Base-by-base conservation (phyloP, 805 yeast genomes). In the Ogataea pilisensis region DNA sequence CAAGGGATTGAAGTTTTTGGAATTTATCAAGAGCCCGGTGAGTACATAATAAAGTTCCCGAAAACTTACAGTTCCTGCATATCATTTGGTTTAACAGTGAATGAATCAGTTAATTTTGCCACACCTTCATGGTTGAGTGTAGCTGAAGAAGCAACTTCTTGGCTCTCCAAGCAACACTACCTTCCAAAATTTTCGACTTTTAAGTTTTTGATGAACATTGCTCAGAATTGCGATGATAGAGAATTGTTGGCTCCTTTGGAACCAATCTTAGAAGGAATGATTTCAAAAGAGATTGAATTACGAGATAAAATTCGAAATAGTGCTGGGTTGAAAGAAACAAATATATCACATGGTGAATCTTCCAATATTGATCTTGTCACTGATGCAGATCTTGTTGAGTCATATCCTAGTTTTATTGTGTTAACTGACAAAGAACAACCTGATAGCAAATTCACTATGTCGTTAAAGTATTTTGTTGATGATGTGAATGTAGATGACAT, bases 21-120 rank as follows among this genome's bases (percentile, higher is more conserved):
- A 5, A 61, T 75, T 0, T 55, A 69, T n/a, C 90, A 83, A 54
- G 66, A 65, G 29, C 78, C 82, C 0, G 85, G 86, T 1, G 85
- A 83, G 27, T 68, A 70, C 41, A 61, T 84, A 5, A 63, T 82
- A 43, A 78, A 72, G 41, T 78, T 63, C 47, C 88, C 90, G 0
- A 67, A 69, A 40, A 53, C 75, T 0, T 82, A 76, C 53, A 64
- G 81, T 1, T 57, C 78, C 12, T 61, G 57, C 4, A 54, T 80
- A 3, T 76, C 82, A 0, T 55, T 76, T 13, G 89, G 88, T 0
- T 68, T 77, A 37, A 70, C 70, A 31, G 57, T 81, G 5, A 70
- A 75, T 38, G 85, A 83, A 57, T 67, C 71, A 27, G 76, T 73
- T 3, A 70, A 72, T 40, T 73, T 82, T 64, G 83, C 85, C 1